A percentile compares a stretch with the other conserved stretches of the same genome.
Evolutionary conservation across 1,284 basidiomycete genomes (phyloP).

Genomic region (Cryptococcus maquisensis): DNA sequence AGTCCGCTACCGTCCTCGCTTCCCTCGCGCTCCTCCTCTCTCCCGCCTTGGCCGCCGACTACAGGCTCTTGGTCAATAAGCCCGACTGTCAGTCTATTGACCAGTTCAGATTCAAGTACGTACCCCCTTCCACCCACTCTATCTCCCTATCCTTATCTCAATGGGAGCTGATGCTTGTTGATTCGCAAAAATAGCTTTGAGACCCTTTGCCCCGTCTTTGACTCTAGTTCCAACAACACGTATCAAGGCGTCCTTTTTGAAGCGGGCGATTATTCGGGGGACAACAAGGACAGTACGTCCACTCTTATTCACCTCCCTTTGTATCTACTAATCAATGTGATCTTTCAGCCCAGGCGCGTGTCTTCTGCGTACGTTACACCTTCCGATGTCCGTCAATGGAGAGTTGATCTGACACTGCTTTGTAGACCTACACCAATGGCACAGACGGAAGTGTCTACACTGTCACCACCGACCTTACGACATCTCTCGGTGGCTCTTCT

Average conservation of each 20-base stretch:
- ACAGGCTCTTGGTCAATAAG: conserved; percentile 8
- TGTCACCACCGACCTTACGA: conserved; percentile 3
- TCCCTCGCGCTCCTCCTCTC: background rate
- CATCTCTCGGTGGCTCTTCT: conserved; percentile 3
- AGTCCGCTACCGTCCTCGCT: background rate
- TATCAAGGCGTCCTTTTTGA: conserved; percentile 2
- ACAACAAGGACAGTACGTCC: conserved; percentile 7
- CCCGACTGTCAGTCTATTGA: conserved; percentile 6
- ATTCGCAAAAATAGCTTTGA: background rate
- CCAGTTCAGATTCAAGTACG: conserved; percentile 8
- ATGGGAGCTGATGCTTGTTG: background rate
- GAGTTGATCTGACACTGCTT: background rate
- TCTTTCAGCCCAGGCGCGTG: conserved; percentile 7
- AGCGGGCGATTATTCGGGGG: conserved; percentile 4
- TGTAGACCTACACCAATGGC: background rate
- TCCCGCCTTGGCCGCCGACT: background rate
- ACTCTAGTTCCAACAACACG: background rate
- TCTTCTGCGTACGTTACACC: conserved; percentile 7
- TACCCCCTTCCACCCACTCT: background rate
- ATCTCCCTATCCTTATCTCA: background rate
- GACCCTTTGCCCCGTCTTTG: conserved; percentile 10
- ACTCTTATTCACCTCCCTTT: background rate
- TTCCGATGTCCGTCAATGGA: background rate
- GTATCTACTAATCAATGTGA: too few relatives aligned
- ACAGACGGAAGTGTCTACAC: conserved; percentile 1